These are phyloP conservation scores for Coleophoma crateriformis DNA, from an alignment of 2,329 filamentous ascomycete species.

Conservation along the genomic window DNA sequence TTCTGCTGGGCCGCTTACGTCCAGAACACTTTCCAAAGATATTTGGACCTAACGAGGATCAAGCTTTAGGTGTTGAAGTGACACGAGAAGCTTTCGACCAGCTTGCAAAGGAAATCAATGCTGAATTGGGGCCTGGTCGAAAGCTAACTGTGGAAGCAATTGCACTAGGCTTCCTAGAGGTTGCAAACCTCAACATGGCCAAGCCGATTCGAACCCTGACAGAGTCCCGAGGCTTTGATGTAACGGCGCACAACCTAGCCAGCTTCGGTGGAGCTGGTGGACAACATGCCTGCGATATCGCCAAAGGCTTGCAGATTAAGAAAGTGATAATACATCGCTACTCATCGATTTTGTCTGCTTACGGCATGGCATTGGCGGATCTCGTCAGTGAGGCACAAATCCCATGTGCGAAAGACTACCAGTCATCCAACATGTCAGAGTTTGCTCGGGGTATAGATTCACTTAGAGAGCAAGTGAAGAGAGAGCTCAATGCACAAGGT, in stretches of 20 bases:
- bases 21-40: constrained; percentile 93
- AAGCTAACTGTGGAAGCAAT: constrained; percentile 59
- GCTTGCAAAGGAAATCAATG: constrained; percentile 70
- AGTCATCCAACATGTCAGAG: constrained; percentile 33
- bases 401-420: constrained; percentile 58
- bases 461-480: constrained; percentile 60
- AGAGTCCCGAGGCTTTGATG: constrained; percentile 86
- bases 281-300: constrained; percentile 68
- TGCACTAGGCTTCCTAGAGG: constrained; percentile 62
- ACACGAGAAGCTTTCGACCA: constrained; percentile 71
- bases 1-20: constrained; percentile 75
- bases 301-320: neutral
- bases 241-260: constrained; percentile 76
- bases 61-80: constrained; percentile 69
- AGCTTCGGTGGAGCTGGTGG: constrained; percentile 90
- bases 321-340: neutral
- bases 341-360: constrained; percentile 58
- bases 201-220: constrained; percentile 84
- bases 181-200: constrained; percentile 88
- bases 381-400: constrained; percentile 87
- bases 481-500: constrained; percentile 66
- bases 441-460: constrained; percentile 44
- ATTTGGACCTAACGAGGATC: constrained; percentile 81
- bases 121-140: constrained; percentile 39
- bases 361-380: constrained; percentile 87